These are phyloP conservation scores for Thelonectria rubi DNA, from an alignment of 2,329 filamentous ascomycete genomes.

Conservation along the genomic window DNA sequence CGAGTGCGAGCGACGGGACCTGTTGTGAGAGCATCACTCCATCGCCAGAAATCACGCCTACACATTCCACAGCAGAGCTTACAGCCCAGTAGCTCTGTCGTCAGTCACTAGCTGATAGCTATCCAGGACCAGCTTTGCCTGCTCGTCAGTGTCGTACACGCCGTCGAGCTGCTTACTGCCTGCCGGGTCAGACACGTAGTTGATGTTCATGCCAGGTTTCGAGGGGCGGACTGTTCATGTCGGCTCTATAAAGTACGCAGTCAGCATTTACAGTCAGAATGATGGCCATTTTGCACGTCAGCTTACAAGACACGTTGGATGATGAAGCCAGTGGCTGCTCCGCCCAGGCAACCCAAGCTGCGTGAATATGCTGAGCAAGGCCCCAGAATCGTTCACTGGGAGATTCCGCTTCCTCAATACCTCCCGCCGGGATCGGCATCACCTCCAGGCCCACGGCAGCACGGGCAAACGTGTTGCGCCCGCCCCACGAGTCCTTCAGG, in stretches of 20 bases:
- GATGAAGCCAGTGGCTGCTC: conserved; percentile 13
- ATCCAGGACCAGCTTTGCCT: not conserved
- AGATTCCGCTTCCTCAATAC: not conserved
- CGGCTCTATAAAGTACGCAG: not conserved
- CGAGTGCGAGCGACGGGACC: conserved; percentile 19
- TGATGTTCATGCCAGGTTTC: conserved; percentile 1
- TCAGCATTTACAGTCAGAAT: not conserved
- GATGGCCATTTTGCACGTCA: not conserved
- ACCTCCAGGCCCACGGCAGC: conserved; percentile 19
- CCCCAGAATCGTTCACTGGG: conserved; percentile 8
- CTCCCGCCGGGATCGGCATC: conserved; percentile 14
- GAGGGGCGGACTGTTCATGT: conserved; percentile 12
- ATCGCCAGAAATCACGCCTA: not conserved
- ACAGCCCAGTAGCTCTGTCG: conserved; percentile 16
- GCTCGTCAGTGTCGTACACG: not conserved
- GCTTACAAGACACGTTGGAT: conserved; percentile 14
- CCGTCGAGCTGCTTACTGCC: conserved; percentile 17
- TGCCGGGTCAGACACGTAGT: conserved; percentile 17
- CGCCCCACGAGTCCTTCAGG: conserved; percentile 12
- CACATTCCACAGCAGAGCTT: not conserved
- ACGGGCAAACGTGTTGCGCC: conserved; percentile 16
- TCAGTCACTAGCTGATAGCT: conserved; percentile 18
- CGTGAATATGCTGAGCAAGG: conserved; percentile 13
- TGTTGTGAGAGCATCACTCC: not conserved
- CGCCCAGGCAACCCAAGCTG: conserved; percentile 8